phyloP scores from a whole-genome alignment of 1,139 yeast genomes.

The Blastobotrys malaysiensis region DNA sequence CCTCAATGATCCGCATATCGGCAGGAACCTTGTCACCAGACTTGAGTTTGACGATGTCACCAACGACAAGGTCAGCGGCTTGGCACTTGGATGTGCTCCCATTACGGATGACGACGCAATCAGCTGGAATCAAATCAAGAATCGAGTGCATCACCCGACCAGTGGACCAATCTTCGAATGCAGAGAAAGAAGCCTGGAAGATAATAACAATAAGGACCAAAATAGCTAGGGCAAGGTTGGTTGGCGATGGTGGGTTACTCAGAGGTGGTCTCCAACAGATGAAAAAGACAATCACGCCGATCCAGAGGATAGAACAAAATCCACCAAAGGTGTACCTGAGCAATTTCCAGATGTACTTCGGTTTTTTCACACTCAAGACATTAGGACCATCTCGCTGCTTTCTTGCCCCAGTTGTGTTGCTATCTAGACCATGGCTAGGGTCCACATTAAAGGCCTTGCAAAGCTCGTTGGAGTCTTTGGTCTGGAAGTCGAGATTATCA shows the following conservation, averaged over 20 bases:
- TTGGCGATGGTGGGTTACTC: constrained; percentile 46
- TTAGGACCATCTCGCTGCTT: not conserved
- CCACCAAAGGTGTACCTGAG: constrained; percentile 44
- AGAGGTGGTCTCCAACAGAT: constrained; percentile 46
- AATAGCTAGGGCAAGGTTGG: constrained; percentile 45
- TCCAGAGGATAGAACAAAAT: constrained; percentile 42
- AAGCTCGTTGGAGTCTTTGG: not conserved
- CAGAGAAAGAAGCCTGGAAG: constrained; percentile 46
- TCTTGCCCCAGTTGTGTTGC: not conserved
- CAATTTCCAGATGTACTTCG: constrained; percentile 1
- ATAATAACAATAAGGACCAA: constrained; percentile 42
- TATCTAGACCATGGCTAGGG: not conserved
- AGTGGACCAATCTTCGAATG: constrained; percentile 47
- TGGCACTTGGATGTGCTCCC: constrained; percentile 36
- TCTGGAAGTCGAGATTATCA: not conserved
- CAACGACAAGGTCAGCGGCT: constrained; percentile 46
- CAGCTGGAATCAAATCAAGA: constrained; percentile 41
- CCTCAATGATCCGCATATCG: constrained; percentile 40
- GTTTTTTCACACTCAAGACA: not conserved
- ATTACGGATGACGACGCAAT: constrained; percentile 41
- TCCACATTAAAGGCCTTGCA: not conserved
- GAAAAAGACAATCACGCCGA: constrained; percentile 44
- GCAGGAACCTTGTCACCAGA: constrained; percentile 51
- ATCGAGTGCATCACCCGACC: constrained; percentile 49
- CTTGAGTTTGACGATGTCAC: constrained; percentile 42